Conservation (phyloP, 2,329 filamentous ascomycete species). For the Fusarium tanahbumbuense region DNA sequence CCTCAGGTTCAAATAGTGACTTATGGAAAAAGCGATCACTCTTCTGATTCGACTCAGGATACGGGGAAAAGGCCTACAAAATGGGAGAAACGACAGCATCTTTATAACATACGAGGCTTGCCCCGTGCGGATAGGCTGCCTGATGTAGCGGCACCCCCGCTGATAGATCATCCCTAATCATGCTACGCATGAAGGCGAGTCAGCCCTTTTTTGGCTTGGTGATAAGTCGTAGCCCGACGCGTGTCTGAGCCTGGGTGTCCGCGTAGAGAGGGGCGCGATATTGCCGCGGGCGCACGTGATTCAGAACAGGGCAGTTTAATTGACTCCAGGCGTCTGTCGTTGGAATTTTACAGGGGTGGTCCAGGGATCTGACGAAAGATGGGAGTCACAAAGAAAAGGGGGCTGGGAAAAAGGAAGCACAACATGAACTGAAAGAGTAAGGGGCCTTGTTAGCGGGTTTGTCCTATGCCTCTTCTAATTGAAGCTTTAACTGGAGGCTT, state of each 20-base stretch:
- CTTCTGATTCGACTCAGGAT: constrained; percentile 37
- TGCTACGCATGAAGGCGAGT: constrained; percentile 38
- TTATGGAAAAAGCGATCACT: constrained; percentile 19
- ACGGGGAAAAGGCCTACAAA: not conserved
- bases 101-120: constrained; percentile 45
- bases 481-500: constrained; percentile 15
- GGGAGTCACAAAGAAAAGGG: constrained; percentile 35
- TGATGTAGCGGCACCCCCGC: constrained; percentile 38
- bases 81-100: constrained; percentile 31
- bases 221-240: constrained; percentile 41
- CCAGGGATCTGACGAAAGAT: not conserved
- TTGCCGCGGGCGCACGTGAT: constrained; percentile 38
- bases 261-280: constrained; percentile 33
- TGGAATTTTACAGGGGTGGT: constrained; percentile 21
- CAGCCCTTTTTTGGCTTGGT: constrained; percentile 34
- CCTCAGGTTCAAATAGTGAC: constrained; percentile 47
- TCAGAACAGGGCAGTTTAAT: constrained; percentile 4
- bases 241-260: constrained; percentile 5
- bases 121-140: constrained; percentile 42
- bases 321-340: constrained; percentile 6
- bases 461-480: constrained; percentile 6
- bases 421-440: constrained; percentile 17
- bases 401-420: constrained; percentile 14
- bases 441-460: constrained; percentile 26
- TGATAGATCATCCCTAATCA: constrained; percentile 12